phyloP scores from a whole-genome alignment of 345 rosid species.

The Angophora floribunda region DNA sequence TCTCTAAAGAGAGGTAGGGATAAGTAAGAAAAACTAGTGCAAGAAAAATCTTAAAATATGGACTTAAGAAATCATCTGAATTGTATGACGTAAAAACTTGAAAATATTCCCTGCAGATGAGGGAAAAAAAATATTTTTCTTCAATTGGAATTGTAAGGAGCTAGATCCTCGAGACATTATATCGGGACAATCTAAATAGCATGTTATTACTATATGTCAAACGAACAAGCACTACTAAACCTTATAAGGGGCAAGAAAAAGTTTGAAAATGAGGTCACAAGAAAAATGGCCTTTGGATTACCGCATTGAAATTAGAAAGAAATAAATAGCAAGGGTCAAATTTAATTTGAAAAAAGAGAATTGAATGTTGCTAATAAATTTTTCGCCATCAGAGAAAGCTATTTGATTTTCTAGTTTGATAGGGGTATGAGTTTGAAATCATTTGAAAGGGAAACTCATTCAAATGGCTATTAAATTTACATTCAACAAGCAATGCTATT shows the following conservation, averaged over 20 bases:
- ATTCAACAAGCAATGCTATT: fast-evolving
- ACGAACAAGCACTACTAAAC: too few species aligned
- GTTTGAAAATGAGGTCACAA: neutral
- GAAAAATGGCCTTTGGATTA: neutral
- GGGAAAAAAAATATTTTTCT: too few species aligned
- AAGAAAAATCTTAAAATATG: too few species aligned
- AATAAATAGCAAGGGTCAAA: too few species aligned
- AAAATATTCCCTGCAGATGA: too few species aligned
- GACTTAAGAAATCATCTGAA: too few species aligned
- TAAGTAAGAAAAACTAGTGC: neutral
- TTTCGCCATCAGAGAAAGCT: neutral
- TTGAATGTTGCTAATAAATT: neutral
- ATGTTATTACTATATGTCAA: too few species aligned
- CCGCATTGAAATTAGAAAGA: neutral
- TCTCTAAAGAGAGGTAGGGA: neutral
- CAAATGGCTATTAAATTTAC: fast-evolving
- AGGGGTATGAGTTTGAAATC: neutral
- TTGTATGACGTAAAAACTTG: too few species aligned
- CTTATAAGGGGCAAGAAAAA: neutral
- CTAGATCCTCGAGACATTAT: too few species aligned
- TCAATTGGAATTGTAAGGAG: too few species aligned
- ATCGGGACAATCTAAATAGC: too few species aligned
- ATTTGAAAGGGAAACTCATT: neutral
- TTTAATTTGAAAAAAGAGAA: neutral
- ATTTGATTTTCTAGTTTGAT: neutral